Evolutionary conservation across 164 flowering plant species (phyloP).

Genomic region (Piper betle): DNA sequence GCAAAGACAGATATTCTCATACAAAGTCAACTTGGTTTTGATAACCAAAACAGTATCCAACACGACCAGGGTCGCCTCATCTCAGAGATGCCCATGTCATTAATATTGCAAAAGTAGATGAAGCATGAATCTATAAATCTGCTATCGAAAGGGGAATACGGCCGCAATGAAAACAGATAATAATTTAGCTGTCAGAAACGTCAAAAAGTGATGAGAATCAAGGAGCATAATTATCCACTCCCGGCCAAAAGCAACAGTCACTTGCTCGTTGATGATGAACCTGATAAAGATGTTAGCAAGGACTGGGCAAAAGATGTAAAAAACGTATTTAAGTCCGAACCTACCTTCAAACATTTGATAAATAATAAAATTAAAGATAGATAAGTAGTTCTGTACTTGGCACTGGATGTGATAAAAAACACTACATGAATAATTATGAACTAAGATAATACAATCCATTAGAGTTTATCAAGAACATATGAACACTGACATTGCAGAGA

Average conservation of each 20-base stretch:
- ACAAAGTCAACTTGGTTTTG: no score
- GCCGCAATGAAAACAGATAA: neutral
- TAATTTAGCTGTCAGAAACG: neutral
- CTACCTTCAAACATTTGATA: neutral
- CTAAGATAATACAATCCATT: slow-evolving; percentile 17
- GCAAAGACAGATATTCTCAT: no score
- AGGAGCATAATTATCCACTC: neutral
- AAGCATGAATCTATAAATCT: no score
- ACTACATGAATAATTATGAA: slow-evolving; percentile 5
- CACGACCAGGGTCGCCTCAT: no score
- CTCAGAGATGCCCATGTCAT: no score
- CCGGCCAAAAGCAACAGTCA: slow-evolving; percentile 16
- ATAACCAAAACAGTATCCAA: no score
- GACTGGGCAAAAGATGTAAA: neutral
- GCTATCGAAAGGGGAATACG: neutral
- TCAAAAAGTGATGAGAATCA: neutral
- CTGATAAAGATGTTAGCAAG: neutral
- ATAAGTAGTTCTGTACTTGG: slow-evolving; percentile 4
- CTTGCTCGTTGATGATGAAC: slow-evolving; percentile 2
- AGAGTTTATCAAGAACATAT: slow-evolving; percentile 25
- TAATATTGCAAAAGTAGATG: no score
- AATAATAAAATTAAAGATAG: neutral
- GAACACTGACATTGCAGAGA: slow-evolving; percentile 15
- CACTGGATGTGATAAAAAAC: slow-evolving; percentile 10
- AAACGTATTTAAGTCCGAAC: neutral